Evolutionary conservation across 106 monocot genomes (phyloP).

Genomic region (Allium fistulosum): DNA sequence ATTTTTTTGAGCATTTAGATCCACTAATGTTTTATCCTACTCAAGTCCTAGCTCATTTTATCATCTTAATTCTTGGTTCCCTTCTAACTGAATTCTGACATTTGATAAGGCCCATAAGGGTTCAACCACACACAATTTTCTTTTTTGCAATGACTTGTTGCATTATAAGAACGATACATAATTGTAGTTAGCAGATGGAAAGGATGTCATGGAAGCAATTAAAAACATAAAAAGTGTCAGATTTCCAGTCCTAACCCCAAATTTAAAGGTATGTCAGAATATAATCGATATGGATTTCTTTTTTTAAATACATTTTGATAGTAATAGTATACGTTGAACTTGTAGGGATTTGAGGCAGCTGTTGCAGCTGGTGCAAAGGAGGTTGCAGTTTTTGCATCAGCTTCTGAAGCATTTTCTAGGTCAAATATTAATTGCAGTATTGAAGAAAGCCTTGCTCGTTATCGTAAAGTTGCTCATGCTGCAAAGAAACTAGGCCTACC

Average conservation of each 20-base stretch:
- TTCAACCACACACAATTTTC: too few relatives aligned
- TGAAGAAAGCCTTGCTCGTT: slow-evolving; percentile 74
- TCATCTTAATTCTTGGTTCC: too few relatives aligned
- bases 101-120: too few relatives aligned
- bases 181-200: slow-evolving; percentile 81
- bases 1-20: too few relatives aligned
- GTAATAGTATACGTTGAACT: background rate
- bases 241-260: slow-evolving; percentile 91
- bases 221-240: slow-evolving; percentile 37
- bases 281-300: background rate
- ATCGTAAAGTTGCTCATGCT: slow-evolving; percentile 49
- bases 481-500: slow-evolving; percentile 50
- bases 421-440: slow-evolving; percentile 86
- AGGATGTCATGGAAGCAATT: slow-evolving; percentile 75
- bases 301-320: too few relatives aligned
- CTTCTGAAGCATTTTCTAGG: slow-evolving; percentile 83
- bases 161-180: background rate
- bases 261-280: slow-evolving; percentile 51
- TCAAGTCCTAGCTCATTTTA: too few relatives aligned
- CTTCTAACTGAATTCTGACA: too few relatives aligned
- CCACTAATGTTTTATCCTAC: too few relatives aligned
- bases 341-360: slow-evolving; percentile 90
- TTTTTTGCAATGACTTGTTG: background rate
- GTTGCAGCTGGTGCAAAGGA: slow-evolving; percentile 90
- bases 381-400: slow-evolving; percentile 88